phyloP scores from a whole-genome alignment of 805 yeast species.

The Candida succiphila region DNA sequence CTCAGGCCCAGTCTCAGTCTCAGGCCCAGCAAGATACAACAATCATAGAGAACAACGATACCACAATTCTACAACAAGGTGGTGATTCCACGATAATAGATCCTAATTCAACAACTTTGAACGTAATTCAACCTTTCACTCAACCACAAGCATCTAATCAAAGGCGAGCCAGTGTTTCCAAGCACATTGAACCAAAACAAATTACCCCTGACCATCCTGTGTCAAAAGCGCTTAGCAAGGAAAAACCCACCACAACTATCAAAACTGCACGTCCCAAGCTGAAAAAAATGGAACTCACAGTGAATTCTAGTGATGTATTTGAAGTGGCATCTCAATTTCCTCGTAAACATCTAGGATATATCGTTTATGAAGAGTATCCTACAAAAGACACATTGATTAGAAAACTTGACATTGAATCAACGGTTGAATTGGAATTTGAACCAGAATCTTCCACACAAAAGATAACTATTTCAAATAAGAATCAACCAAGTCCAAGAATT shows the following conservation, averaged over 20 bases:
- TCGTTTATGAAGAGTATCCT: slow-evolving; percentile 49
- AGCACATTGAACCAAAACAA: no score
- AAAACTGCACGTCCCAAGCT: not conserved
- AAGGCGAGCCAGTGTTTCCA: no score
- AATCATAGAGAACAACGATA: slow-evolving; percentile 8
- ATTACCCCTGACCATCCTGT: not conserved
- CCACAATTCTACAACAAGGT: slow-evolving; percentile 16
- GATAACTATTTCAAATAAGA: slow-evolving; percentile 11
- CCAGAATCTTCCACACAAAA: slow-evolving; percentile 4
- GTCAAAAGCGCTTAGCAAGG: not conserved
- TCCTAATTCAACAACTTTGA: slow-evolving; percentile 11
- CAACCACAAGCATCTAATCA: not conserved
- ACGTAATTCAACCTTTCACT: not conserved
- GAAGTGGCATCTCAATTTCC: slow-evolving; percentile 30
- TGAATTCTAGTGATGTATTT: slow-evolving; percentile 30
- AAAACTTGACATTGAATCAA: slow-evolving; percentile 11
- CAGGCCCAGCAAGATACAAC: not conserved
- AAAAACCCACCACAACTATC: not conserved
- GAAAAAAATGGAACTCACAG: slow-evolving; percentile 8
- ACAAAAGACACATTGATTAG: slow-evolving; percentile 28
- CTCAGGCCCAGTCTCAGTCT: not conserved
- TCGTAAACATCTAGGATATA: slow-evolving; percentile 39
- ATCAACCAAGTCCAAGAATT: slow-evolving; percentile 20
- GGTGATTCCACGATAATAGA: slow-evolving; percentile 18
- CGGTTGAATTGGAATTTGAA: slow-evolving; percentile 7